Evolutionary conservation across 2,329 filamentous ascomycete genomes (phyloP).

Genomic region (Verticillium longisporum): DNA sequence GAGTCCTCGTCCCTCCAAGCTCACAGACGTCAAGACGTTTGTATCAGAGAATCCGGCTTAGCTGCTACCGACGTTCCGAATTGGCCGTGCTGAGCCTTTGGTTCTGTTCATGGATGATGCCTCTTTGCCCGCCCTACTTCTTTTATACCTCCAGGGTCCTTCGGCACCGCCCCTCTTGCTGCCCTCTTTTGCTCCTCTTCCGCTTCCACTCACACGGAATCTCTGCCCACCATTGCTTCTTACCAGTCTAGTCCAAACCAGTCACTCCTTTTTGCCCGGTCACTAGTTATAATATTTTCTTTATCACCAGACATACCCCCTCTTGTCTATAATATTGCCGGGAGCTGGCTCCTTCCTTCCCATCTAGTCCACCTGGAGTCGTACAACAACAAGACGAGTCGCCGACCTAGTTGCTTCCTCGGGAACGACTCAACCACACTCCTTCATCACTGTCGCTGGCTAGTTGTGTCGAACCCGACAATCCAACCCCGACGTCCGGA

Average conservation of each 20-base stretch:
- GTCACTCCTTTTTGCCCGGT: slow-evolving; percentile 40
- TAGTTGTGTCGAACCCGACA: neutral
- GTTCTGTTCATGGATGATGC: slow-evolving; percentile 28
- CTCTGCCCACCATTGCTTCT: slow-evolving; percentile 27
- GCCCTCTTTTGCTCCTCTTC: slow-evolving; percentile 31
- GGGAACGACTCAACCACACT: slow-evolving; percentile 32
- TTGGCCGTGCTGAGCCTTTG: slow-evolving; percentile 34
- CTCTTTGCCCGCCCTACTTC: slow-evolving; percentile 35
- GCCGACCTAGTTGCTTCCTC: slow-evolving; percentile 34
- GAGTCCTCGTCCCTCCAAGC: slow-evolving; percentile 9
- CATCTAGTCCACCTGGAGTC: slow-evolving; percentile 29
- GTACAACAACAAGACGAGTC: slow-evolving; percentile 20
- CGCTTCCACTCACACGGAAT: slow-evolving; percentile 34
- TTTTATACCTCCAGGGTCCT: slow-evolving; percentile 45
- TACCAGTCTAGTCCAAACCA: slow-evolving; percentile 20
- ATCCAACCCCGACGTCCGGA: slow-evolving; percentile 5
- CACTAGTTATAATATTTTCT: slow-evolving; percentile 9
- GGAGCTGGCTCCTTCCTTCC: slow-evolving; percentile 48
- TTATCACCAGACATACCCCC: slow-evolving; percentile 28
- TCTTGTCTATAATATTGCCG: slow-evolving; percentile 32
- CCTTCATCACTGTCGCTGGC: slow-evolving; percentile 21
- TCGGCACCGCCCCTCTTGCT: slow-evolving; percentile 40
- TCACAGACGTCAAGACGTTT: slow-evolving; percentile 27
- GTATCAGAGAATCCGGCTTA: slow-evolving; percentile 44
- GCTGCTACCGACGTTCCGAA: slow-evolving; percentile 45